Conservation (phyloP, 352 stramenopile genomes). For the Thalassiosira exigua region DNA sequence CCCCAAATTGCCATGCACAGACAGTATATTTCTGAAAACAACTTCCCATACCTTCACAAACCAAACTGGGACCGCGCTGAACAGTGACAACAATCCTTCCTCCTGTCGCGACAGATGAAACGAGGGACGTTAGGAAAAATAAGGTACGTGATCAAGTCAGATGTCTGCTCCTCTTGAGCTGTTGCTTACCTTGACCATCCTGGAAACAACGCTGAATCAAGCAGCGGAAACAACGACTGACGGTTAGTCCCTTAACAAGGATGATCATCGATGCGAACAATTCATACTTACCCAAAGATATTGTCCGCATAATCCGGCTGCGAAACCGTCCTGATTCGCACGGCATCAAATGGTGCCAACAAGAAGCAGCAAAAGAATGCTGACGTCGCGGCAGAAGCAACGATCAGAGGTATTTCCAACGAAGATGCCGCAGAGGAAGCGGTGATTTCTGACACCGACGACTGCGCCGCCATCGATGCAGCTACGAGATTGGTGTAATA, state of each 20-base stretch:
- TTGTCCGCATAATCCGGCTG: slow-evolving; percentile 72
- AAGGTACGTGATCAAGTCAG: not conserved
- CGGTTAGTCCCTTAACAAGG: too few species aligned
- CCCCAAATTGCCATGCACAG: too few species aligned
- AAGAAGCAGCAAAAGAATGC: slow-evolving; percentile 73
- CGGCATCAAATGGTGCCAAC: slow-evolving; percentile 77
- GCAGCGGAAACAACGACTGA: too few species aligned
- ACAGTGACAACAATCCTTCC: slow-evolving; percentile 68
- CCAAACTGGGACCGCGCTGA: slow-evolving; percentile 68
- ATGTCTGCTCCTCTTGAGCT: not conserved
- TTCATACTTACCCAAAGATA: slow-evolving; percentile 45
- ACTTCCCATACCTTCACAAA: too few species aligned
- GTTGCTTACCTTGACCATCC: slow-evolving; percentile 49
- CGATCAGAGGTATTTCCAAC: slow-evolving; percentile 47
- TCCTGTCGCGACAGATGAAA: slow-evolving; percentile 28
- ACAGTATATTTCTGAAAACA: too few species aligned
- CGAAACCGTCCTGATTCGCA: slow-evolving; percentile 75
- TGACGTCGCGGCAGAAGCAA: slow-evolving; percentile 32
- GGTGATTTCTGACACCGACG: slow-evolving; percentile 26
- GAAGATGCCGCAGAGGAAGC: slow-evolving; percentile 11
- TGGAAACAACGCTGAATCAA: slow-evolving; percentile 31
- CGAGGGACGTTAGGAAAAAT: not conserved
- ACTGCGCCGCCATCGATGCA: slow-evolving; percentile 19
- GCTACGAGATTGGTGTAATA: slow-evolving; percentile 49
- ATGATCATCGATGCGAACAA: too few species aligned